These are phyloP conservation scores for Candida nonsorbophila DNA, from an alignment of 805 yeast genomes.

Conservation along the genomic window DNA sequence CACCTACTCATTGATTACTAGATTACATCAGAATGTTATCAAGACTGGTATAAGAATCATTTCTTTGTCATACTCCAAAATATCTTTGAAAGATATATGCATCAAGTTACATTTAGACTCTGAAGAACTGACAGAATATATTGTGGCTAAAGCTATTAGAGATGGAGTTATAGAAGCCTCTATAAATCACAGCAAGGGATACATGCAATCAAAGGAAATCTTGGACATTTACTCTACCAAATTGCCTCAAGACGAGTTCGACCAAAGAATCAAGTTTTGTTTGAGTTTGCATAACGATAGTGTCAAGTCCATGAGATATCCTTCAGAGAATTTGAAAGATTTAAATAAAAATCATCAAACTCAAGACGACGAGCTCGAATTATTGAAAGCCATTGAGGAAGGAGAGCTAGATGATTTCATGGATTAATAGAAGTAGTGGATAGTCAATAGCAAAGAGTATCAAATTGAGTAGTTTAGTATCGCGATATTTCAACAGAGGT, in stretches of 20 bases:
- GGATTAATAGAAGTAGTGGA: conserved; percentile 21
- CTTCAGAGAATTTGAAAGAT: conserved; percentile 34
- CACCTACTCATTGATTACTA: conserved; percentile 74
- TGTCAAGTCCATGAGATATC: conserved; percentile 93
- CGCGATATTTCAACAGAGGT: conserved; percentile 1
- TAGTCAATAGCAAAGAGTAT: too few species aligned
- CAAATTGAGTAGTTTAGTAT: too few species aligned
- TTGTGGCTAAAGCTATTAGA: conserved; percentile 92
- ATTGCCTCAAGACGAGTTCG: conserved; percentile 82
- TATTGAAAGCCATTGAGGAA: conserved; percentile 46
- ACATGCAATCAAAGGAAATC: conserved; percentile 84
- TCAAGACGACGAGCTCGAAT: conserved; percentile 36
- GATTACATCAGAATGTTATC: conserved; percentile 94
- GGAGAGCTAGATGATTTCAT: conserved; percentile 50
- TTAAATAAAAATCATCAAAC: conserved; percentile 22
- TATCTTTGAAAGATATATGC: conserved; percentile 90
- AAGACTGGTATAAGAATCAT: conserved; percentile 95
- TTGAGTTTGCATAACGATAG: conserved; percentile 85
- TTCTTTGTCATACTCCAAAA: conserved; percentile 83
- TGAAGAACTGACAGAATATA: conserved; percentile 94
- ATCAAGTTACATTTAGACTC: conserved; percentile 86
- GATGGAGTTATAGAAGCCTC: conserved; percentile 97
- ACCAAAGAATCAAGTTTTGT: conserved; percentile 91
- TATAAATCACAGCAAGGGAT: conserved; percentile 86
- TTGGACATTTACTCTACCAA: conserved; percentile 82